Percentiles rank a stretch among this genome's conserved stretches.
Evolutionary conservation across 352 stramenopile genomes (phyloP).

Genomic region (Phytophthora multivora): DNA sequence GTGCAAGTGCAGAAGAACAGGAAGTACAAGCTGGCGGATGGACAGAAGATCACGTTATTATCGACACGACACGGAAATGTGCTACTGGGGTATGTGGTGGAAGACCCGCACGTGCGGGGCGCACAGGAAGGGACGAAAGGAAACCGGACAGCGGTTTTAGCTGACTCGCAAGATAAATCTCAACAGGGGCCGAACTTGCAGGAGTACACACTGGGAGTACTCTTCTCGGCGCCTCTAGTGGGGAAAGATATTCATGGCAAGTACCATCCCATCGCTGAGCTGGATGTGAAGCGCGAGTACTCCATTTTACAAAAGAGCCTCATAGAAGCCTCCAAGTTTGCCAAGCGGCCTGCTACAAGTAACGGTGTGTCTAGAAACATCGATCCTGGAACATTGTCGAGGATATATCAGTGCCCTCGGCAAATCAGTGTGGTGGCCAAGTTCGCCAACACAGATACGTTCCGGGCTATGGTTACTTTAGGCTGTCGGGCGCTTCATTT

Average conservation of each 20-base stretch:
- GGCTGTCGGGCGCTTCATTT: constrained; percentile 94
- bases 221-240: constrained; percentile 94
- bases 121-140: constrained; percentile 31
- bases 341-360: constrained; percentile 37
- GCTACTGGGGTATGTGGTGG: constrained; percentile 70
- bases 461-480: constrained; percentile 92
- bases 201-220: constrained; percentile 90
- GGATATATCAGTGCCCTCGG: constrained; percentile 63
- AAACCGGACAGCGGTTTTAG: constrained; percentile 5
- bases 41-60: constrained; percentile 78
- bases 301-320: constrained; percentile 80
- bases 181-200: constrained; percentile 63
- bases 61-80: constrained; percentile 63
- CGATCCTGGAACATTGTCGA: constrained; percentile 20
- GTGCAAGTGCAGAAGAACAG: constrained; percentile 52
- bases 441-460: constrained; percentile 93
- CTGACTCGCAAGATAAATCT: constrained; percentile 55
- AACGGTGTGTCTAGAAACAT: constrained; percentile 21
- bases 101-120: constrained; percentile 71
- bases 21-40: constrained; percentile 54
- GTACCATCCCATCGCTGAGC: constrained; percentile 90
- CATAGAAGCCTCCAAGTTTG: constrained; percentile 72
- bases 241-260: constrained; percentile 89
- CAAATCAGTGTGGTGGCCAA: constrained; percentile 94
- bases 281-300: constrained; percentile 85